Conservation (phyloP, 2,329 filamentous ascomycete genomes). For the Xylaria sp. region DNA sequence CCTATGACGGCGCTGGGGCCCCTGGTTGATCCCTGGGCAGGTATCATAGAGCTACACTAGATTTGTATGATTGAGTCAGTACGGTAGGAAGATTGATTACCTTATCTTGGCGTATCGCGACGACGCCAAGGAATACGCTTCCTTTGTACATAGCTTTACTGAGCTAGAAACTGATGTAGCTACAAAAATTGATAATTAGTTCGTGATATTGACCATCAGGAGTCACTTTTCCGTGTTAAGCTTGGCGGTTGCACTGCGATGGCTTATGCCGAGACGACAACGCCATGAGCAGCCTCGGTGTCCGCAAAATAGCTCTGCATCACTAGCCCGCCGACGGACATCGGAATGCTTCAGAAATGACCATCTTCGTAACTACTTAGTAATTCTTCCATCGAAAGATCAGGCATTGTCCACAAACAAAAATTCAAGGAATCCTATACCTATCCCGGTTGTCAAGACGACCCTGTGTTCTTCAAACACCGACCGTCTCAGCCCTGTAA, state of each 20-base stretch:
- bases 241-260: background rate
- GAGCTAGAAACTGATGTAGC: background rate
- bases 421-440: conserved; percentile 7
- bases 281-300: background rate
- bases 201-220: background rate
- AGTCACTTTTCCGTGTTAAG: too few species aligned
- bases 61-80: background rate
- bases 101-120: background rate
- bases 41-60: background rate
- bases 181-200: background rate
- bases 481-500: conserved; percentile 32
- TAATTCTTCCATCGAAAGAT: background rate
- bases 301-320: background rate
- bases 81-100: background rate
- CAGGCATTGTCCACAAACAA: background rate
- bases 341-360: conserved; percentile 9
- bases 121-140: background rate
- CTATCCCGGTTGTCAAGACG: conserved; percentile 11
- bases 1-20: background rate
- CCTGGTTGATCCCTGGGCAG: background rate
- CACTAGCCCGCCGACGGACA: background rate
- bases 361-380: background rate
- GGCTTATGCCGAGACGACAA: background rate
- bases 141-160: background rate
- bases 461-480: conserved; percentile 28